A percentile compares a stretch with the other conserved stretches of the same genome.
Conservation (phyloP, 164 flowering plant species). For the Vitis rotundifolia region DNA sequence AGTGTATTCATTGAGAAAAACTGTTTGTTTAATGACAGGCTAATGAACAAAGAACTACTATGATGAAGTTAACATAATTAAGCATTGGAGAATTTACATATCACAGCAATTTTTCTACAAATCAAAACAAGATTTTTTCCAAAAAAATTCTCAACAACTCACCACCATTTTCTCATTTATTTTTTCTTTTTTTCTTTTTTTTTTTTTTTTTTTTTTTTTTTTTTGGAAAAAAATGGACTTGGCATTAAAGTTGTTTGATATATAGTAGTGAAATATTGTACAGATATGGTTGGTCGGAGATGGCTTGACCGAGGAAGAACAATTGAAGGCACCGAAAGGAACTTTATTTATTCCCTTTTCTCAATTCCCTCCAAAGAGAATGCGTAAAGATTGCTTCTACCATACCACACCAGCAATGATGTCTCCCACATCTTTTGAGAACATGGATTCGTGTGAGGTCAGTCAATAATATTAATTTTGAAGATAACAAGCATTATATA, state of each 20-base stretch:
- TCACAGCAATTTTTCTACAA: no score
- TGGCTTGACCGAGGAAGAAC: slow-evolving; percentile 26
- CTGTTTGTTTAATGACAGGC: no score
- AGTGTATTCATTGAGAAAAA: no score
- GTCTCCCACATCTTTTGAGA: slow-evolving; percentile 44
- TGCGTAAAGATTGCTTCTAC: slow-evolving; percentile 55
- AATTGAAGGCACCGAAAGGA: slow-evolving; percentile 44
- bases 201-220: neutral
- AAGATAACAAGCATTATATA: no score
- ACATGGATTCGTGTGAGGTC: slow-evolving; percentile 74
- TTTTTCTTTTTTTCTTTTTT: neutral
- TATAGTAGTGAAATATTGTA: neutral
- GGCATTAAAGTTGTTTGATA: no score
- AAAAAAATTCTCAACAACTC: no score
- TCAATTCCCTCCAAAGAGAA: slow-evolving; percentile 41
- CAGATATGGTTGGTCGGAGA: slow-evolving; percentile 46
- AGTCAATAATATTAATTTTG: neutral
- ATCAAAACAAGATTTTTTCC: no score
- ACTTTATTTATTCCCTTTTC: slow-evolving; percentile 58
- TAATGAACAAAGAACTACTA: no score
- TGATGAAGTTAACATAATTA: no score
- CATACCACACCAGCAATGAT: slow-evolving; percentile 53
- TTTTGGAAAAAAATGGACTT: neutral
- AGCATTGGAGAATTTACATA: no score
- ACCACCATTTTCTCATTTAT: no score